Conservation (phyloP, 2,329 filamentous ascomycete species). For the Fusarium incarnatum region DNA sequence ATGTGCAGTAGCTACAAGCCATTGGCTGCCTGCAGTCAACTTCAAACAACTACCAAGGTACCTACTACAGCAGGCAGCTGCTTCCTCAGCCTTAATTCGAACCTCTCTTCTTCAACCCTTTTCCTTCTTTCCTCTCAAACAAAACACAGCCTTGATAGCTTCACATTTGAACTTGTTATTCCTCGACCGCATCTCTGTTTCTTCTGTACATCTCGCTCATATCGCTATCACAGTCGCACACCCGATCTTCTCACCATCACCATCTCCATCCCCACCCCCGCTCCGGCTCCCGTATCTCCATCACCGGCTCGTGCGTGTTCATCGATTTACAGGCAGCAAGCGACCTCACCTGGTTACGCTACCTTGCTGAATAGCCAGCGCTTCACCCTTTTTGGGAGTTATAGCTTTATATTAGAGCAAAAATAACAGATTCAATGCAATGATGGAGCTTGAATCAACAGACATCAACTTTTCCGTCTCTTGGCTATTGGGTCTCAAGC, state of each 20-base stretch:
- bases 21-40: conserved; percentile 46
- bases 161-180: not conserved
- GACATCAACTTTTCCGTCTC: conserved; percentile 47
- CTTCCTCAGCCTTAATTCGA: conserved; percentile 38
- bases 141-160: conserved; percentile 14
- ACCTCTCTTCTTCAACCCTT: conserved; percentile 17
- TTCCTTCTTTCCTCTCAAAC: not conserved
- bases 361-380: conserved; percentile 24
- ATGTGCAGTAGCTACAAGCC: conserved; percentile 24
- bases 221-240: conserved; percentile 16
- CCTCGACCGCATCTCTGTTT: not conserved
- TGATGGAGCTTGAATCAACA: conserved; percentile 45
- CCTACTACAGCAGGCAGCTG: conserved; percentile 30
- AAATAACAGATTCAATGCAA: conserved; percentile 33
- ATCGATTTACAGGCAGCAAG: not conserved
- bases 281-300: conserved; percentile 35
- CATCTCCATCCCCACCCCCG: conserved; percentile 30
- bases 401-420: conserved; percentile 40
- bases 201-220: not conserved
- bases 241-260: conserved; percentile 23
- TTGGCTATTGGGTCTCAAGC: conserved; percentile 47
- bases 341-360: conserved; percentile 14
- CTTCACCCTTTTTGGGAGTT: conserved; percentile 27
- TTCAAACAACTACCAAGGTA: conserved; percentile 31
- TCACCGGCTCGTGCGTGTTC: conserved; percentile 22